Conservation (phyloP, 352 stramenopile genomes). For the Globisporangium cylindrosporum region DNA sequence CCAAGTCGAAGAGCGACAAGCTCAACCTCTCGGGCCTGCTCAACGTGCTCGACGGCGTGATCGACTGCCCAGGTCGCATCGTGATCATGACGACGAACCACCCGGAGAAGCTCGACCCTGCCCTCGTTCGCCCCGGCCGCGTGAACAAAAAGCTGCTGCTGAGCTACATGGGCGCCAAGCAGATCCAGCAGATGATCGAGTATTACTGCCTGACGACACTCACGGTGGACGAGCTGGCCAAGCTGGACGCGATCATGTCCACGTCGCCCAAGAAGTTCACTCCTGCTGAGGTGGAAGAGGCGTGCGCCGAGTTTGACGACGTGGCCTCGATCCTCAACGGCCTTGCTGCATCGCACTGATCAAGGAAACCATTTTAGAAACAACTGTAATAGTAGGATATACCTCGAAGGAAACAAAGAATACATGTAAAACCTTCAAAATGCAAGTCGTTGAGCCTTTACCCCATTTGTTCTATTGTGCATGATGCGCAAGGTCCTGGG, state of each 20-base stretch:
- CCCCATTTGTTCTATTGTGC: too few species aligned
- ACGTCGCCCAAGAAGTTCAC: conserved; percentile 16
- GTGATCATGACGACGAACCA: conserved; percentile 94
- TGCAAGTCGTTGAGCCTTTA: not conserved
- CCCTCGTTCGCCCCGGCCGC: conserved; percentile 86
- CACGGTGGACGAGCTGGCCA: not conserved
- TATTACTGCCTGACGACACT: conserved; percentile 23
- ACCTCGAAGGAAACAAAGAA: not conserved
- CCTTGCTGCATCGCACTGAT: not conserved
- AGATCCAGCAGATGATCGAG: conserved; percentile 26
- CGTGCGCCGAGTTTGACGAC: conserved; percentile 21
- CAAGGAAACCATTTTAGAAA: not conserved
- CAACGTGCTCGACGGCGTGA: conserved; percentile 90
- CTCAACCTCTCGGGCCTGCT: conserved; percentile 80
- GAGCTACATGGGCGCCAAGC: not conserved
- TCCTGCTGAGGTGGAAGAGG: conserved; percentile 20
- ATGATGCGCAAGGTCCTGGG: too few species aligned
- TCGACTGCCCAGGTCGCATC: conserved; percentile 88
- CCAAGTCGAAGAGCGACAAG: conserved; percentile 30
- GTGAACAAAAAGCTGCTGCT: conserved; percentile 82
- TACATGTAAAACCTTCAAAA: not conserved
- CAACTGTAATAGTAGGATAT: not conserved
- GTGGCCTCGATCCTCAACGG: conserved; percentile 3
- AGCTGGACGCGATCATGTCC: conserved; percentile 7
- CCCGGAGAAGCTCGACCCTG: conserved; percentile 89